phyloP scores from a whole-genome alignment of 2,329 filamentous ascomycete genomes.

The Xylaria sp. region DNA sequence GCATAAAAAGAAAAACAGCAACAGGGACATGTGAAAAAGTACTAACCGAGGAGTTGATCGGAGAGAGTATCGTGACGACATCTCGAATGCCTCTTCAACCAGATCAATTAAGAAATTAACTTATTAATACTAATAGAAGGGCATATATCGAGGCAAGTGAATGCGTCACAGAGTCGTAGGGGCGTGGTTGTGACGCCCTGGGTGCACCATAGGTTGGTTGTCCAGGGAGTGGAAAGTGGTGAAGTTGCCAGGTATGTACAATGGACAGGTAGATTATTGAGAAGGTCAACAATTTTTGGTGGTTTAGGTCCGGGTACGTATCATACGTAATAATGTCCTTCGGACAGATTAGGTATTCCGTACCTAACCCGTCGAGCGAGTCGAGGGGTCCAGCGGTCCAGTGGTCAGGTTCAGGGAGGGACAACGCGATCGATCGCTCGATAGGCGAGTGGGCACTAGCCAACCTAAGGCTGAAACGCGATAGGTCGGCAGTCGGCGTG shows the following conservation, averaged over 20 bases:
- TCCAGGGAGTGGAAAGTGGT: neutral
- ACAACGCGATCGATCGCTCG: neutral
- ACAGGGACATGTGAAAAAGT: neutral
- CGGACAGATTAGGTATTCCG: neutral
- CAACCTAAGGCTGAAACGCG: neutral
- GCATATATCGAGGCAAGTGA: slow-evolving; percentile 25
- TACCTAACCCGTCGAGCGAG: too few relatives aligned
- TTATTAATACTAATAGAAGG: slow-evolving; percentile 19
- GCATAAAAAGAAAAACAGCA: neutral
- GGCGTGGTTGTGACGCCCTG: neutral
- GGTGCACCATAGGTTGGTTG: neutral
- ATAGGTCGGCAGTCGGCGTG: neutral
- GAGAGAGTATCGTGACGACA: slow-evolving; percentile 22
- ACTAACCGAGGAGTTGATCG: slow-evolving; percentile 23
- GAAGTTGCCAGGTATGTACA: neutral
- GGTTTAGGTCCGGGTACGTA: neutral
- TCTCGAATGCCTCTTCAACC: slow-evolving; percentile 8
- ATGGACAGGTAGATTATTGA: neutral
- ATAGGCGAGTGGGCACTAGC: neutral
- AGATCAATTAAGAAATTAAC: neutral
- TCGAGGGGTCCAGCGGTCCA: too few relatives aligned
- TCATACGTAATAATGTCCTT: neutral
- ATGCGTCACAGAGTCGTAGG: slow-evolving; percentile 21
- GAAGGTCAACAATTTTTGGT: neutral
- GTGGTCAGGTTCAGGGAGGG: neutral